These are phyloP conservation scores for Rosa persica DNA, from an alignment of 306 rosid genomes.

Conservation along the genomic window DNA sequence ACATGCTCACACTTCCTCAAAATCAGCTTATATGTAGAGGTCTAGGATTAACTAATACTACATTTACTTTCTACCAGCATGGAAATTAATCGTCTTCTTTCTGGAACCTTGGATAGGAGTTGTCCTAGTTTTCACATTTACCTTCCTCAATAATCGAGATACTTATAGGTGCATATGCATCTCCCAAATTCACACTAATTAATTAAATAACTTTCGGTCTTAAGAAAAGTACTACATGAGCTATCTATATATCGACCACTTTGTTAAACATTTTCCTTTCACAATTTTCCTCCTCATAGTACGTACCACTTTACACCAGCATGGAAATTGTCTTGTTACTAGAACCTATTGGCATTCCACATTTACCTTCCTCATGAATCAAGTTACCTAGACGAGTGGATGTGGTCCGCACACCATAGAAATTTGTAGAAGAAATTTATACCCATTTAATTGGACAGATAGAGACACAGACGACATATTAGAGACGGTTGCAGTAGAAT, in stretches of 20 bases:
- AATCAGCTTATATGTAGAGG: too few species aligned
- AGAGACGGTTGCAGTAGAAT: neutral
- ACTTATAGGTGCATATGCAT: too few species aligned
- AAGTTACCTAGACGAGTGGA: neutral
- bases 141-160: too few species aligned
- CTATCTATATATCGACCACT: neutral
- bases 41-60: too few species aligned
- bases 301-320: neutral
- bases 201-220: neutral
- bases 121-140: too few species aligned
- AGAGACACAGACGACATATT: neutral
- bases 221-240: neutral
- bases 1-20: too few species aligned
- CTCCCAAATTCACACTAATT: too few species aligned
- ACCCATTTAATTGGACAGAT: neutral
- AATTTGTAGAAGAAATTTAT: neutral
- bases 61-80: too few species aligned
- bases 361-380: neutral
- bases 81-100: too few species aligned
- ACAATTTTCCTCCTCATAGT: neutral
- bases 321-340: neutral
- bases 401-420: constrained; percentile 1
- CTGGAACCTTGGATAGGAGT: too few species aligned
- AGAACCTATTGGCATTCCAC: neutral
- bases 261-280: neutral